Conservation (phyloP, 768 basidiomycete species). For the Austroboletus eburneus region DNA sequence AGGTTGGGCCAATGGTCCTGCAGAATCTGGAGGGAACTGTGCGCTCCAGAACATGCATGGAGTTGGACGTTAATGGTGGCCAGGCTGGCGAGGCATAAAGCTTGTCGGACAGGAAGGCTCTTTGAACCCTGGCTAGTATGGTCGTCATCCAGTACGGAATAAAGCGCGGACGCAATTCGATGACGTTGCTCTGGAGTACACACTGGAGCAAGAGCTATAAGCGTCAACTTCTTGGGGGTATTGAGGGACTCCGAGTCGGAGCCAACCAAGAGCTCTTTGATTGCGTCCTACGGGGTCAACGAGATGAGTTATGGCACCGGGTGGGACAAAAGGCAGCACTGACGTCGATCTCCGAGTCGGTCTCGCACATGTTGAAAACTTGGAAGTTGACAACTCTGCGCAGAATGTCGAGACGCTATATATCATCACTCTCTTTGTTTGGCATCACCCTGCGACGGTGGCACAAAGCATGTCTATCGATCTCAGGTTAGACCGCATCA, state of each 20-base stretch:
- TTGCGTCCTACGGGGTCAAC: conserved; percentile 10
- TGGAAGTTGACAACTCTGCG: too few relatives aligned
- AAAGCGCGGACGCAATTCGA: conserved; percentile 19
- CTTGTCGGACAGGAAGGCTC: conserved; percentile 19
- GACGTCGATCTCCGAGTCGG: conserved; percentile 20
- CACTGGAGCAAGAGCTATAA: conserved; percentile 16
- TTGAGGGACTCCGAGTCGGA: too few relatives aligned
- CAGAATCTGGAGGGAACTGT: conserved; percentile 5
- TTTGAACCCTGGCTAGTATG: conserved; percentile 10
- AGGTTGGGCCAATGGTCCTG: conserved; percentile 16
- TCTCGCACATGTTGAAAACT: conserved; percentile 11
- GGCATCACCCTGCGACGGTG: too few relatives aligned
- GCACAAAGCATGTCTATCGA: conserved; percentile 58
- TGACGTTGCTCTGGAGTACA: conserved; percentile 19
- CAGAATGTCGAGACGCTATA: too few relatives aligned
- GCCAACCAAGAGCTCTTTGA: conserved; percentile 21
- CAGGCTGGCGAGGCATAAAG: conserved; percentile 15
- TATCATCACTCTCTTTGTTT: too few relatives aligned
- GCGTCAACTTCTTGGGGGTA: conserved; percentile 15
- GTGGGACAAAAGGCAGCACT: background rate
- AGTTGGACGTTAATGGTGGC: conserved; percentile 10
- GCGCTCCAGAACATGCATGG: background rate
- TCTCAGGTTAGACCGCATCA: conserved; percentile 59
- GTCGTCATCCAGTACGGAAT: conserved; percentile 12
- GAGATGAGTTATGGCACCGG: background rate